Percentiles rank a stretch among this genome's conserved stretches.
Conservation (phyloP, 805 yeast species). For the Trichomonascus vanleenenianus region DNA sequence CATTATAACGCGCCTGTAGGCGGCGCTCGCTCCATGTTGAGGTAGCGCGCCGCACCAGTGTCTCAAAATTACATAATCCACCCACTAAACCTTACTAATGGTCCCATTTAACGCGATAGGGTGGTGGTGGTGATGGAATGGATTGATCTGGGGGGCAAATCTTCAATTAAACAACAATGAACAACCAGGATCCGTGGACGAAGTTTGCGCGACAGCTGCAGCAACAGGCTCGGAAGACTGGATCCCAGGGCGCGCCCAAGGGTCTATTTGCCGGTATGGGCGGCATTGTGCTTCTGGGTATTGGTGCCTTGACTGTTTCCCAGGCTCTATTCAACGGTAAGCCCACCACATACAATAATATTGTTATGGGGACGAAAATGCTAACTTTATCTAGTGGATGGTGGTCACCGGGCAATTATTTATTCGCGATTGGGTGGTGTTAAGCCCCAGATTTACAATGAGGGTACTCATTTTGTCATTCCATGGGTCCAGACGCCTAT, state of each 20-base stretch:
- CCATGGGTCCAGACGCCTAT: constrained; percentile 95
- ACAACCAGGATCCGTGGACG: constrained; percentile 17
- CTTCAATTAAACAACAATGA: not conserved
- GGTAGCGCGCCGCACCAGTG: no score
- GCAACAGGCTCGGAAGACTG: constrained; percentile 24
- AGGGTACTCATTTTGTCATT: constrained; percentile 90
- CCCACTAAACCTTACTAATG: not conserved
- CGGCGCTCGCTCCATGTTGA: no score
- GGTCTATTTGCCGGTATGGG: constrained; percentile 58
- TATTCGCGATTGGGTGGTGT: constrained; percentile 86
- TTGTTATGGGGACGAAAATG: no score
- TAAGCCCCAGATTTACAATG: constrained; percentile 71
- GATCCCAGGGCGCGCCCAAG: constrained; percentile 37
- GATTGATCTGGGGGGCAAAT: no score
- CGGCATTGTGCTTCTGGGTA: constrained; percentile 51
- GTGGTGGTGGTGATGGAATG: not conserved
- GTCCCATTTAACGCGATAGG: not conserved
- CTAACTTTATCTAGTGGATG: constrained; percentile 48
- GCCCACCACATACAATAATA: no score
- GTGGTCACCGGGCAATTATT: constrained; percentile 96
- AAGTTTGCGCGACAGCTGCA: constrained; percentile 17
- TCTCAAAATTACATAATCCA: no score
- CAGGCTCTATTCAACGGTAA: constrained; percentile 57
- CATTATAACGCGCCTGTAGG: no score
- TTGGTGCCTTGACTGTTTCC: constrained; percentile 46